Evolutionary conservation across 805 yeast species (phyloP).

Genomic region (Myxozyma melibiosi): DNA sequence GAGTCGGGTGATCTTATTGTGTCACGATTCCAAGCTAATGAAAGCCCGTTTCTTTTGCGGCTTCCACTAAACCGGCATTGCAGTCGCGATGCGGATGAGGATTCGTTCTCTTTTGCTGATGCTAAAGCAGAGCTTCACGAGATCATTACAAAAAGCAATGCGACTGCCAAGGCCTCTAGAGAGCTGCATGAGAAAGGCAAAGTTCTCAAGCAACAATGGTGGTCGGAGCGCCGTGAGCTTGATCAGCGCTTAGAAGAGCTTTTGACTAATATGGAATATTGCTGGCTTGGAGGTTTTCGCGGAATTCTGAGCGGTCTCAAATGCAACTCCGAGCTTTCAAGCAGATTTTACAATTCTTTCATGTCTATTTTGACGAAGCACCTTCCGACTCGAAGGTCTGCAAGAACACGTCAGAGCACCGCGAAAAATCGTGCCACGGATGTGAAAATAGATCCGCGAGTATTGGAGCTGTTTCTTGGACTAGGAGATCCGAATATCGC

Average conservation of each 20-base stretch:
- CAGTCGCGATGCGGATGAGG: slow-evolving; percentile 50
- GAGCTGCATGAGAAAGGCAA: slow-evolving; percentile 12
- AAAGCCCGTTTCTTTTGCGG: slow-evolving; percentile 52
- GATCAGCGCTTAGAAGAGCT: slow-evolving; percentile 59
- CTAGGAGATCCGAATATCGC: slow-evolving; percentile 46
- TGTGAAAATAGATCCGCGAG: slow-evolving; percentile 48
- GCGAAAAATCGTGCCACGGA: slow-evolving; percentile 10
- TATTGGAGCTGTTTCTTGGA: slow-evolving; percentile 56
- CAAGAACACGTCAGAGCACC: slow-evolving; percentile 33
- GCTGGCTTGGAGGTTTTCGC: slow-evolving; percentile 78
- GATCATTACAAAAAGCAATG: slow-evolving; percentile 64
- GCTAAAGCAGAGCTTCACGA: slow-evolving; percentile 51
- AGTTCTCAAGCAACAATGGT: slow-evolving; percentile 74
- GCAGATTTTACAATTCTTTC: slow-evolving; percentile 46
- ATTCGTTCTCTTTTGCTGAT: slow-evolving; percentile 48
- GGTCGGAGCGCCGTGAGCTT: slow-evolving; percentile 65
- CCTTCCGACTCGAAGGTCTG: slow-evolving; percentile 52
- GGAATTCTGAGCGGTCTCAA: slow-evolving; percentile 56
- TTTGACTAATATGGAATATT: slow-evolving; percentile 58
- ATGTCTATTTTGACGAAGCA: slow-evolving; percentile 48
- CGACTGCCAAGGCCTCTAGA: slow-evolving; percentile 42
- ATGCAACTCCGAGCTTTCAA: slow-evolving; percentile 38
- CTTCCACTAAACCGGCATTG: slow-evolving; percentile 61
- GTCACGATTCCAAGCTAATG: slow-evolving; percentile 47
- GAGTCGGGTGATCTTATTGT: slow-evolving; percentile 61